Percentiles rank a stretch among this genome's conserved stretches.
phyloP scores from a whole-genome alignment of 2,329 filamentous ascomycete species.

The Metarhizium robertsii region DNA sequence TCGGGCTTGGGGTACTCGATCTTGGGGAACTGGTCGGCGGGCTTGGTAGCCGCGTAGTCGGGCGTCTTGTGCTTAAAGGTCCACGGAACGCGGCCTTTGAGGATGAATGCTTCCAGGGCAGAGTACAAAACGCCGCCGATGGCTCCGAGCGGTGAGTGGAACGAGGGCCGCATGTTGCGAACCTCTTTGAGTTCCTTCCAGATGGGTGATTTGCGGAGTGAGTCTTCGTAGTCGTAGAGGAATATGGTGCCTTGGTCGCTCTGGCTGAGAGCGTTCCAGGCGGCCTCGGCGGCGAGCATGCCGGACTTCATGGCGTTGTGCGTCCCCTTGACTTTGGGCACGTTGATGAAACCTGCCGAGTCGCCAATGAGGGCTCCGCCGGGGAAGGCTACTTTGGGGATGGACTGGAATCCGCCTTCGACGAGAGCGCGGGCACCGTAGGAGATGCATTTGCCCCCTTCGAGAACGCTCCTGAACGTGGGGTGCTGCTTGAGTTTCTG shows the following conservation, averaged over 20 bases:
- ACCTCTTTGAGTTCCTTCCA: constrained; percentile 94
- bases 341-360: constrained; percentile 91
- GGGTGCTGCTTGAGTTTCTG: constrained; percentile 98
- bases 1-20: constrained; percentile 98
- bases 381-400: constrained; percentile 93
- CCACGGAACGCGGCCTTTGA: constrained; percentile 84
- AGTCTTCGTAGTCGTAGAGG: constrained; percentile 88
- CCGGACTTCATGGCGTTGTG: constrained; percentile 97
- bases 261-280: constrained; percentile 63
- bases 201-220: constrained; percentile 75
- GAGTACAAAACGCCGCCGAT: constrained; percentile 91
- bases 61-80: constrained; percentile 76
- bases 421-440: constrained; percentile 88
- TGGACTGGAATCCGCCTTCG: constrained; percentile 95
- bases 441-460: constrained; percentile 94
- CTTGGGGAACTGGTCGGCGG: constrained; percentile 69
- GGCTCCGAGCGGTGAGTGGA: constrained; percentile 77
- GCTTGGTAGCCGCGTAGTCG: constrained; percentile 72
- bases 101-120: constrained; percentile 78
- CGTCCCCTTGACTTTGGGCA: constrained; percentile 97
- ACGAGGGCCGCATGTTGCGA: constrained; percentile 94
- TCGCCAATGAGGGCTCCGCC: constrained; percentile 93
- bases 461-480: constrained; percentile 75
- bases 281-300: constrained; percentile 89
- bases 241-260: constrained; percentile 64